Percentiles rank a stretch among this genome's conserved stretches.
These are phyloP conservation scores for Phytophthora cactorum DNA, from an alignment of 352 stramenopile species.

Conservation along the genomic window DNA sequence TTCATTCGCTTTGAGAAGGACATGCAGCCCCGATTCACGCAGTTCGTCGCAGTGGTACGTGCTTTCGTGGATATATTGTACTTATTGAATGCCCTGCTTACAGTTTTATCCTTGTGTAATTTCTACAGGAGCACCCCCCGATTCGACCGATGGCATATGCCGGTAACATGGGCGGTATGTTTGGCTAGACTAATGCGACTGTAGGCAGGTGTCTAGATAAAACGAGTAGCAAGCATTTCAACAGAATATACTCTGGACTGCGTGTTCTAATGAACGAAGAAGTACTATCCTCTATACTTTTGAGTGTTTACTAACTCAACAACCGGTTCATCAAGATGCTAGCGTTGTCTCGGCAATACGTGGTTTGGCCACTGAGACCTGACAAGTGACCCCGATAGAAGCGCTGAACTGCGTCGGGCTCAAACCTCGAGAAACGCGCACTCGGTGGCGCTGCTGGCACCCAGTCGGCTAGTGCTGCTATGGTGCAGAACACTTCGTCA, in stretches of 20 bases:
- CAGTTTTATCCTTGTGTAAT: neutral
- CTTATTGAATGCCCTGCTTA: neutral
- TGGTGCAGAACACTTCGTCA: constrained; percentile 73
- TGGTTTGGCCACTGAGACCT: constrained; percentile 14
- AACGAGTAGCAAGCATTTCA: constrained; percentile 25
- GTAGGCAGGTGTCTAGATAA: constrained; percentile 35
- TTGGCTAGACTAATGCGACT: constrained; percentile 59
- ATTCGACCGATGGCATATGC: constrained; percentile 91
- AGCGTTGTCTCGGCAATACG: constrained; percentile 37
- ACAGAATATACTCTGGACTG: constrained; percentile 16
- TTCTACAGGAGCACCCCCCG: constrained; percentile 78
- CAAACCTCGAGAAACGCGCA: constrained; percentile 44
- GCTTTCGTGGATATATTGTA: neutral
- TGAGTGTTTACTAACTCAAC: constrained; percentile 25
- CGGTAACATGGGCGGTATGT: constrained; percentile 92
- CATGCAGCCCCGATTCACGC: constrained; percentile 96
- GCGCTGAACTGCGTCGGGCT: constrained; percentile 27
- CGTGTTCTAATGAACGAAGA: constrained; percentile 36
- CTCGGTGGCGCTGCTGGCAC: constrained; percentile 51
- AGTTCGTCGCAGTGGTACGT: constrained; percentile 94
- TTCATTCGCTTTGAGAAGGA: constrained; percentile 98
- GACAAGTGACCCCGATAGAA: constrained; percentile 47
- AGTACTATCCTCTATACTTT: constrained; percentile 15
- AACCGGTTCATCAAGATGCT: constrained; percentile 39
- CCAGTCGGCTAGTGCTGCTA: constrained; percentile 64